phyloP scores from a whole-genome alignment of 495 filamentous ascomycete genomes.

The Trichoderma virens region DNA sequence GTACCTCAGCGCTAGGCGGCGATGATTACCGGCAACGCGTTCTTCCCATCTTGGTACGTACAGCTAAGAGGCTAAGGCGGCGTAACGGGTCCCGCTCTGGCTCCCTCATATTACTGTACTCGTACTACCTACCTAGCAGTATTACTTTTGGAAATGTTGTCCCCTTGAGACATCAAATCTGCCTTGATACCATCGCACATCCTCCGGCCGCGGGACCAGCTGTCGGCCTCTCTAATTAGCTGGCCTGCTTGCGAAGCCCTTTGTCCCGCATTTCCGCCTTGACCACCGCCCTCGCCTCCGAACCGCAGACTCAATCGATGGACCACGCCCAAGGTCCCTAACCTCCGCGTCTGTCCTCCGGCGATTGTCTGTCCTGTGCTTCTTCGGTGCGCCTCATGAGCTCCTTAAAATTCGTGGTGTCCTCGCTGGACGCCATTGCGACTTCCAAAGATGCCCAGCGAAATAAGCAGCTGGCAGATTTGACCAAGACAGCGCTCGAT shows the following conservation, averaged over 20 bases:
- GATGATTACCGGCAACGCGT: background rate
- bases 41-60: background rate
- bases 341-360: background rate
- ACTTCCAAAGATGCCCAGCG: slow-evolving; percentile 79
- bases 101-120: no score
- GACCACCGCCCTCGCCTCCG: background rate
- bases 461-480: slow-evolving; percentile 70
- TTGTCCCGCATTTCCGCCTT: background rate
- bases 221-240: background rate
- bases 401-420: slow-evolving; percentile 91
- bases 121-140: no score
- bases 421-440: slow-evolving; percentile 82
- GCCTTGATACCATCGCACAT: background rate
- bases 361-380: slow-evolving; percentile 2
- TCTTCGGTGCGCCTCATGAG: slow-evolving; percentile 54
- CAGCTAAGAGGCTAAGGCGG: slow-evolving; percentile 1
- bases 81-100: slow-evolving; percentile 1
- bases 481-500: slow-evolving; percentile 69
- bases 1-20: background rate
- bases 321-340: slow-evolving; percentile 6
- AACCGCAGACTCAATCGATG: slow-evolving; percentile 1
- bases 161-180: background rate
- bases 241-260: background rate
- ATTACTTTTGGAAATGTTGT: slow-evolving; percentile 8
- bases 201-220: background rate